Conservation (phyloP, 306 rosid genomes). For the Cyamopsis tetragonoloba region DNA sequence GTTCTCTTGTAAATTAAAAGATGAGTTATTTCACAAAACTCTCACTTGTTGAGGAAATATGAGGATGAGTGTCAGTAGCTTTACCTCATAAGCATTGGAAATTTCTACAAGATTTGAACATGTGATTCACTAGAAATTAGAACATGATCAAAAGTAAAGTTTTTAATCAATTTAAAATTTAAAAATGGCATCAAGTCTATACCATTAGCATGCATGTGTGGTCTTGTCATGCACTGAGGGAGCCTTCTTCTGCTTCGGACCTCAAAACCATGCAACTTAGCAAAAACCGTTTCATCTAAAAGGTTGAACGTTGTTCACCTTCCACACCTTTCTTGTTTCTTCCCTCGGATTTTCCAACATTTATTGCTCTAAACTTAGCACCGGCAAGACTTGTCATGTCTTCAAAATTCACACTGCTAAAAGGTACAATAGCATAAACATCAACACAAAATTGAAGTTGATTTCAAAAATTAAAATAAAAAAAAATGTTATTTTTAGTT, state of each 20-base stretch:
- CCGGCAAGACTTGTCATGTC: constrained; percentile 36
- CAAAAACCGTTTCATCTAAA: constrained; percentile 41
- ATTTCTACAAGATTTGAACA: too few species aligned
- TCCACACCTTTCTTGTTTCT: constrained; percentile 25
- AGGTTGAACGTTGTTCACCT: background rate
- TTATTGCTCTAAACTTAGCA: constrained; percentile 7
- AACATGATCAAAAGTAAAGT: too few species aligned
- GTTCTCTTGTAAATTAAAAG: too few species aligned
- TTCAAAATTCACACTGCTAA: background rate
- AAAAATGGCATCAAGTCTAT: background rate
- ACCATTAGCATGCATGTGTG: constrained; percentile 26
- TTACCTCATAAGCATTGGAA: too few species aligned
- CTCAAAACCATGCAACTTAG: constrained; percentile 42
- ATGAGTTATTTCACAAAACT: too few species aligned
- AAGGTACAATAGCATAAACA: background rate
- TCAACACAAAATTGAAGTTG: background rate
- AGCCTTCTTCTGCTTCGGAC: constrained; percentile 21
- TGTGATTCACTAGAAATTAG: too few species aligned
- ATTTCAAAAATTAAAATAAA: background rate
- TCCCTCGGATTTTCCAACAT: constrained; percentile 15
- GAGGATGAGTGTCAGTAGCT: too few species aligned
- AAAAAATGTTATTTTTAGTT: too few species aligned
- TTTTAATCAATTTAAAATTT: background rate
- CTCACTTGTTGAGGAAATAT: too few species aligned
- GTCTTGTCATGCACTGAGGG: constrained; percentile 19